Evolutionary conservation across 495 filamentous ascomycete species (phyloP).

Genomic region (Aspergillus ellipticus): DNA sequence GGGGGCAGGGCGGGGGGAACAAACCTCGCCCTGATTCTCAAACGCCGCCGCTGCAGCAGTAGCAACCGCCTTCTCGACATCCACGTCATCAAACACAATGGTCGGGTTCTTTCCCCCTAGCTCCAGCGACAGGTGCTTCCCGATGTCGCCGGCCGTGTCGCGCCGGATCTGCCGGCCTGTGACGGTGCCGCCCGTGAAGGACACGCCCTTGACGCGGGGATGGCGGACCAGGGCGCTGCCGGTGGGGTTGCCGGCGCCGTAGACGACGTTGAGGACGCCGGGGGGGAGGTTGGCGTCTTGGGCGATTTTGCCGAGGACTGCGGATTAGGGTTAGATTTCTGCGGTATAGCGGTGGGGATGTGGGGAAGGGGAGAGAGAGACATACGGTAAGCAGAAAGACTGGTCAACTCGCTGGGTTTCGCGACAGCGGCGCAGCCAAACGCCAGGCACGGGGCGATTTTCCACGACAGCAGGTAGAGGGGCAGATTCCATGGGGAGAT

Average conservation of each 20-base stretch:
- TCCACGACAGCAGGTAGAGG: no score
- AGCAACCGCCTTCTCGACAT: slow-evolving; percentile 16
- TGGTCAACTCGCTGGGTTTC: no score
- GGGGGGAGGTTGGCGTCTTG: slow-evolving; percentile 16
- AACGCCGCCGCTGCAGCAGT: slow-evolving; percentile 15
- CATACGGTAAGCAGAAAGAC: no score
- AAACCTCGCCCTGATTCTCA: no score
- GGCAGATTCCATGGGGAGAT: no score
- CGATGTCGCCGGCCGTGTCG: slow-evolving; percentile 36
- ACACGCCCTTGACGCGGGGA: slow-evolving; percentile 13
- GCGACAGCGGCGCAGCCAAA: no score
- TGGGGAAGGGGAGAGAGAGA: no score
- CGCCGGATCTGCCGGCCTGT: slow-evolving; percentile 21
- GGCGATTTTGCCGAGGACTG: no score
- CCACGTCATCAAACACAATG: slow-evolving; percentile 36
- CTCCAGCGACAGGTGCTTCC: slow-evolving; percentile 42
- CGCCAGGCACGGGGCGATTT: no score
- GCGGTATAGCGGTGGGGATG: no score
- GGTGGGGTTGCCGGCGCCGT: slow-evolving; percentile 11
- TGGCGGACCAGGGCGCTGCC: slow-evolving; percentile 15
- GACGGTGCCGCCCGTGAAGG: slow-evolving; percentile 21
- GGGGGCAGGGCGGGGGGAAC: slow-evolving; percentile 16
- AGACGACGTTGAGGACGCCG: slow-evolving; percentile 20
- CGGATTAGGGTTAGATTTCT: no score
- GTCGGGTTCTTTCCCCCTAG: slow-evolving; percentile 38